Evolutionary conservation across 768 basidiomycete species (phyloP), one percentile per base, ranked within the genome.

Genomic region (Lyophyllum semitale): DNA sequence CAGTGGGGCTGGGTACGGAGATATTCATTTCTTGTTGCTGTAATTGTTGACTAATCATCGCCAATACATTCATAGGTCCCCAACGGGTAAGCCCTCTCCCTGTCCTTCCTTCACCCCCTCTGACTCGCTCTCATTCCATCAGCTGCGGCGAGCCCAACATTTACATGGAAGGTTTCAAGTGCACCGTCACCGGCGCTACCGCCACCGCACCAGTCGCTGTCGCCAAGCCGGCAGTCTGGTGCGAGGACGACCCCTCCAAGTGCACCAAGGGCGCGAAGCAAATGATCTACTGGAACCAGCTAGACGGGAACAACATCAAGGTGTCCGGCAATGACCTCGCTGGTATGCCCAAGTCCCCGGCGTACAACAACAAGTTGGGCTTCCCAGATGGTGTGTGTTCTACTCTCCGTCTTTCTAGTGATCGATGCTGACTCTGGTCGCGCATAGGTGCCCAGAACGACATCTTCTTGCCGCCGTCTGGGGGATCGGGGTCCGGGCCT

Each of bases 111-210:
- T 17, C 6, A 12, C 1, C 8, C 23, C n/a, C 26, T 22, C 8
- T 48, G 26, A 52, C 20, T 4, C 11, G 8, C 12, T 32, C n/a
- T 8, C 12, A 43, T 32, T 5, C 27, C 13, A 48, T 30, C 38
- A 77, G 81, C 11, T 84, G 82, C 57, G 82, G 82, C 23, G 63
- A 79, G 58, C 77, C 80, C 6, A 84, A 84, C 66, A 81, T 83
- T 61, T 84, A 79, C 63, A 71, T 75, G 55, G 63, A 71, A 49
- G 67, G 74, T 32, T 80, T 76, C 70, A 71, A 70, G 35, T 84
- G 81, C 71, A 73, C 68, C n/a, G 81, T 84, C 15, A 77, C 78
- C 0, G 70, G 71, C 8, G 71, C 81, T 3, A 78, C 66, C 1
- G 67, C 71, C 29, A 77, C 62, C 15, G 70, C 66, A 0, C 72